Evolutionary conservation across 495 filamentous ascomycete species (phyloP).

Genomic region (Hyaloscypha bicolor): DNA sequence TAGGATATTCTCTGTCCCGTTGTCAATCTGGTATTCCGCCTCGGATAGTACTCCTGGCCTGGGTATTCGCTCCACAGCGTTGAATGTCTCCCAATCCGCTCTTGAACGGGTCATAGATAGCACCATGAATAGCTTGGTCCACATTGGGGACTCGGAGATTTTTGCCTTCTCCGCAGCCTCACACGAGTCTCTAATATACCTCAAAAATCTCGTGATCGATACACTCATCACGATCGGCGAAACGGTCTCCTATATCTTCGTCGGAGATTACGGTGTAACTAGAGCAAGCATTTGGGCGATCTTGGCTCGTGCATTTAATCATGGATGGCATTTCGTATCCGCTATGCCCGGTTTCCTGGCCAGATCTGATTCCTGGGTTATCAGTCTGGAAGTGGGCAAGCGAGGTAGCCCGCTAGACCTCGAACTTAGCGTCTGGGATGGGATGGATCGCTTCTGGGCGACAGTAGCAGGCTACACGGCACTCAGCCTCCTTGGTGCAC

Average conservation of each 20-base stretch:
- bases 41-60: neutral
- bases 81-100: constrained; percentile 23
- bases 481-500: constrained; percentile 68
- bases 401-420: constrained; percentile 50
- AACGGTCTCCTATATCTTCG: constrained; percentile 35
- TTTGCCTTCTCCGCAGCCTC: constrained; percentile 63
- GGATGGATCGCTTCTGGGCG: constrained; percentile 75
- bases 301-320: neutral
- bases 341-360: constrained; percentile 30
- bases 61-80: constrained; percentile 3
- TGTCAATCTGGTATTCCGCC: constrained; percentile 13
- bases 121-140: constrained; percentile 15
- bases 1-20: constrained; percentile 12
- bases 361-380: constrained; percentile 45
- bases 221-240: constrained; percentile 36
- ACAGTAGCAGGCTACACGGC: constrained; percentile 80
- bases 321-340: constrained; percentile 4
- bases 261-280: constrained; percentile 20
- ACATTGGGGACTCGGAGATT: constrained; percentile 52
- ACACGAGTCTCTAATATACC: constrained; percentile 56
- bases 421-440: constrained; percentile 73
- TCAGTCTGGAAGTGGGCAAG: constrained; percentile 49
- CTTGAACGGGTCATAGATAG: constrained; percentile 25
- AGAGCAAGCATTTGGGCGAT: constrained; percentile 27
- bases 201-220: constrained; percentile 45